Conservation (phyloP, 2,329 filamentous ascomycete genomes). For the Podosphaera xanthii region DNA sequence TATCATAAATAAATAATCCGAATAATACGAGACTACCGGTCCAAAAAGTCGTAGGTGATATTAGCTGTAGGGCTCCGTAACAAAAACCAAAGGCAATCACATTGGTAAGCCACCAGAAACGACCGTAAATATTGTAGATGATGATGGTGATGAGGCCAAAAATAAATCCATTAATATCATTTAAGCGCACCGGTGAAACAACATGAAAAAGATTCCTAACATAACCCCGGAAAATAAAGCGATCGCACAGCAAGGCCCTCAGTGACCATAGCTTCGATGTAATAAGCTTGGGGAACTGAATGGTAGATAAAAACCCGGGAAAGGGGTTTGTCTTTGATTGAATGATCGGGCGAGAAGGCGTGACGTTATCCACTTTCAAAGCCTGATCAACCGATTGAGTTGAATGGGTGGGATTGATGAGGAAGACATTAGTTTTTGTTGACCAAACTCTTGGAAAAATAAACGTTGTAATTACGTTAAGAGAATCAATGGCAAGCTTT, state of each 20-base stretch:
- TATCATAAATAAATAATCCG: conserved; percentile 82
- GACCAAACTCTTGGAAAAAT: conserved; percentile 53
- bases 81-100: conserved; percentile 70
- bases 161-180: conserved; percentile 12
- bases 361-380: not conserved
- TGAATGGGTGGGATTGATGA: conserved; percentile 18
- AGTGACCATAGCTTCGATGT: conserved; percentile 24
- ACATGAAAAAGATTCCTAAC: conserved; percentile 9
- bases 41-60: conserved; percentile 73
- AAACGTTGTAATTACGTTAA: conserved; percentile 41
- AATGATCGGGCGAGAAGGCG: not conserved
- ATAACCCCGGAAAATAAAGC: conserved; percentile 23
- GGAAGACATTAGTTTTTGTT: conserved; percentile 25
- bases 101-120: conserved; percentile 40
- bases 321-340: conserved; percentile 18
- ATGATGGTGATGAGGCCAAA: conserved; percentile 11
- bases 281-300: conserved; percentile 12
- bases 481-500: conserved; percentile 47
- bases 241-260: conserved; percentile 25
- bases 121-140: conserved; percentile 12
- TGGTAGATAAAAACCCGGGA: conserved; percentile 18
- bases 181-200: conserved; percentile 9
- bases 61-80: conserved; percentile 57
- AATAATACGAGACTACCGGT: conserved; percentile 58
- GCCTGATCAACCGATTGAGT: conserved; percentile 7